Conservation (phyloP, 768 basidiomycete genomes). For the Pisolithus albus region DNA sequence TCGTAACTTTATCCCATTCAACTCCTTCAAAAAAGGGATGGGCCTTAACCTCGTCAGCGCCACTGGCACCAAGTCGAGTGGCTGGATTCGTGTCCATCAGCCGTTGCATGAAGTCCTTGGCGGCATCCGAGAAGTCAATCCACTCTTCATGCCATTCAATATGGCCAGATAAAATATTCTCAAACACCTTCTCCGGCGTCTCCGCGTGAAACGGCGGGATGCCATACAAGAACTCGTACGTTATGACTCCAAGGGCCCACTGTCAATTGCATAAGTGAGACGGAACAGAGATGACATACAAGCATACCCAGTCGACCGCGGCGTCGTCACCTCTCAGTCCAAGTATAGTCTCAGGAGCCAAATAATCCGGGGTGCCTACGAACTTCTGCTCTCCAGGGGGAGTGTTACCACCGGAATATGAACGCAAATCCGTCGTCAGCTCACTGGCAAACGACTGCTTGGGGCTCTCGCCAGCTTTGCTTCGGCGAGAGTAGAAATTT, state of each 20-base stretch:
- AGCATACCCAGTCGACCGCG: conserved; percentile 89
- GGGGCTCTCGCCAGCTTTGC: conserved; percentile 62
- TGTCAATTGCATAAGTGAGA: conserved; percentile 28
- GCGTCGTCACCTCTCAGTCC: conserved; percentile 93
- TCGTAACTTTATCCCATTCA: conserved; percentile 89
- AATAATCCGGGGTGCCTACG: conserved; percentile 96
- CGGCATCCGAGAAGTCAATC: conserved; percentile 78
- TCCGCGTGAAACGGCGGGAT: conserved; percentile 98
- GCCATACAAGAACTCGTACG: conserved; percentile 96
- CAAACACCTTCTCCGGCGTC: conserved; percentile 94
- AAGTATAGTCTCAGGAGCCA: conserved; percentile 92
- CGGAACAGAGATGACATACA: conserved; percentile 5
- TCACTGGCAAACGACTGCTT: conserved; percentile 84
- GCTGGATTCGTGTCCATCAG: conserved; percentile 77
- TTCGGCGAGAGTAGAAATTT: conserved; percentile 47
- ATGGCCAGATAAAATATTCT: conserved; percentile 92
- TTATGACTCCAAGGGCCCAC: conserved; percentile 99
- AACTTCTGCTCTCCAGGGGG: conserved; percentile 88
- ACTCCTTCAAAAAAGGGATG: conserved; percentile 89
- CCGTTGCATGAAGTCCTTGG: conserved; percentile 83
- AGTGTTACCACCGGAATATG: conserved; percentile 55
- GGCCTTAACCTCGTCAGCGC: conserved; percentile 86
- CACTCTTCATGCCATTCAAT: conserved; percentile 97
- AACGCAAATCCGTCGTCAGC: conserved; percentile 74
- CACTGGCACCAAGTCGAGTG: conserved; percentile 75